These are phyloP conservation scores for Boletus huronensis DNA, from an alignment of 768 basidiomycete genomes.

Conservation along the genomic window DNA sequence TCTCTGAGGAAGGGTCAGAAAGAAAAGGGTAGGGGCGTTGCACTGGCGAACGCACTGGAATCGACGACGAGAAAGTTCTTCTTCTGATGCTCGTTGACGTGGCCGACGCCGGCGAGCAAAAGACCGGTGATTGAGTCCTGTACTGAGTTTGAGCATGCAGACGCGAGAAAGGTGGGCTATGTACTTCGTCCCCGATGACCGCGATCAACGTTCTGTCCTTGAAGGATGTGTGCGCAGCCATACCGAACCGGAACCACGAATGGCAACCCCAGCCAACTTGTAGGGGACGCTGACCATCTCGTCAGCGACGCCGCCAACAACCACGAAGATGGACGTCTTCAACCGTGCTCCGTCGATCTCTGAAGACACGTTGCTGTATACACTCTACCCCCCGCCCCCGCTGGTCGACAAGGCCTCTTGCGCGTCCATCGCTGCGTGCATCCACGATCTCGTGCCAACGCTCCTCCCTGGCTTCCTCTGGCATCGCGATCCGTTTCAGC, in stretches of 20 bases:
- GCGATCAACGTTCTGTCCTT: constrained; percentile 88
- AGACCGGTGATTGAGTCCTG: constrained; percentile 98
- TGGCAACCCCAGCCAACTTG: constrained; percentile 8
- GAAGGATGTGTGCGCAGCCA: constrained; percentile 54
- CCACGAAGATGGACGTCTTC: constrained; percentile 57
- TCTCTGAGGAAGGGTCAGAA: constrained; percentile 53
- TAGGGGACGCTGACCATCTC: neutral
- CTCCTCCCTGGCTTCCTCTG: constrained; percentile 65
- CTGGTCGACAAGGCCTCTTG: constrained; percentile 57
- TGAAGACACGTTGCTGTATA: constrained; percentile 82
- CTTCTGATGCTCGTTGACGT: constrained; percentile 85
- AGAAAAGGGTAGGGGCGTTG: neutral
- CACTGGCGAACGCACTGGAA: constrained; percentile 58
- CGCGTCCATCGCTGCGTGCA: constrained; percentile 65
- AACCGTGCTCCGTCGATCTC: constrained; percentile 73
- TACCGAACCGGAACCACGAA: constrained; percentile 26
- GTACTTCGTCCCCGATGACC: constrained; percentile 96
- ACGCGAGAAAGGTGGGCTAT: constrained; percentile 5
- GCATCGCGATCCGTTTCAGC: constrained; percentile 81
- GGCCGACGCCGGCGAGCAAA: constrained; percentile 90
- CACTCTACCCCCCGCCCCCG: constrained; percentile 57
- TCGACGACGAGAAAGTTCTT: constrained; percentile 99
- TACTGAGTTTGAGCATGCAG: constrained; percentile 6
- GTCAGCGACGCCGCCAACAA: neutral
- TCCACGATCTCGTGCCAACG: constrained; percentile 52